Percentiles rank a stretch among this genome's conserved stretches.
Evolutionary conservation across 345 rosid genomes (phyloP).

Genomic region (Rhodomyrtus tomentosa): DNA sequence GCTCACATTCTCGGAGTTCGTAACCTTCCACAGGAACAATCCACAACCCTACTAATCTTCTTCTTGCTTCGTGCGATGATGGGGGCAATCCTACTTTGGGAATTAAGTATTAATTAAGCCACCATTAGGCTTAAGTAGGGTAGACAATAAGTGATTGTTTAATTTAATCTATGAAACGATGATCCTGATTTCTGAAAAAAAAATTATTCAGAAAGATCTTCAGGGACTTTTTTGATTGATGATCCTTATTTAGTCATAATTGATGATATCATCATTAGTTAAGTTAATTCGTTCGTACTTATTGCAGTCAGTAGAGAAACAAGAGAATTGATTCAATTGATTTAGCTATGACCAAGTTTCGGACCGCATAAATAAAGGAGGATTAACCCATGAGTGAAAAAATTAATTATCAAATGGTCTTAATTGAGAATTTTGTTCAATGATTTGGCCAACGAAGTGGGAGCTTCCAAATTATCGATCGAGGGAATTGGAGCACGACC

Average conservation of each 20-base stretch:
- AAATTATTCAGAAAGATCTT: neutral
- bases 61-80: neutral
- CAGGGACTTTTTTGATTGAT: rapidly evolving
- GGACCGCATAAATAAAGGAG: neutral
- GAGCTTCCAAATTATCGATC: neutral
- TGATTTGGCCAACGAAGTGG: neutral
- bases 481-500: neutral
- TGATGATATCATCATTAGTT: neutral
- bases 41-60: neutral
- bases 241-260: neutral
- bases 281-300: too few relatives aligned
- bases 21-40: neutral
- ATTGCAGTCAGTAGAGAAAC: neutral
- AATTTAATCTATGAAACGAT: neutral
- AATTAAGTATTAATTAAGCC: neutral
- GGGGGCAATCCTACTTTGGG: neutral
- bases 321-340: neutral
- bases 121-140: neutral
- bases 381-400: rapidly evolving
- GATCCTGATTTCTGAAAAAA: too few relatives aligned
- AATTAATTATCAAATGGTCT: rapidly evolving
- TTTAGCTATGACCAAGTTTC: neutral
- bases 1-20: neutral
- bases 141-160: neutral
- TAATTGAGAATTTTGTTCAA: rapidly evolving